A percentile compares a stretch with the other conserved stretches of the same genome.
Evolutionary conservation across 2,329 filamentous ascomycete genomes (phyloP).

Genomic region (Cercospora beticola): DNA sequence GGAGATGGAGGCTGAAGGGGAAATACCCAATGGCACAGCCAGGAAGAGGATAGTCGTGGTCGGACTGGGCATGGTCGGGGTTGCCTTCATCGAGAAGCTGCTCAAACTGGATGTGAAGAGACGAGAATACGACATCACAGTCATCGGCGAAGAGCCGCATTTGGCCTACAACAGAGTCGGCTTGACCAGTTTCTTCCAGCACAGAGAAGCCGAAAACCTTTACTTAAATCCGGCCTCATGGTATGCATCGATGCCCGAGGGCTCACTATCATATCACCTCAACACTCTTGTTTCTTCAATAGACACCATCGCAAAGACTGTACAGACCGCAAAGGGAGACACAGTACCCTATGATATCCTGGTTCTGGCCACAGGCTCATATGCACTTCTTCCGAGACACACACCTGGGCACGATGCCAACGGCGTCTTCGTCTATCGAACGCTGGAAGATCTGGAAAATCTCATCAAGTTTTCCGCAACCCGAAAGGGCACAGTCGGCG

Average conservation of each 20-base stretch:
- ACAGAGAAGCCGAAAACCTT: slow-evolving; percentile 80
- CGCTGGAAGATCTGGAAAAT: slow-evolving; percentile 74
- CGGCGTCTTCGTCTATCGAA: slow-evolving; percentile 87
- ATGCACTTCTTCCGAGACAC: slow-evolving; percentile 70
- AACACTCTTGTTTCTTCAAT: slow-evolving; percentile 73
- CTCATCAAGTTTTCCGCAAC: slow-evolving; percentile 71
- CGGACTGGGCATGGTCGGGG: slow-evolving; percentile 79
- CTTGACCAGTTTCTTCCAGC: slow-evolving; percentile 83
- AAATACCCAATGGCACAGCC: slow-evolving; percentile 38
- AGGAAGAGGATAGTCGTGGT: slow-evolving; percentile 76
- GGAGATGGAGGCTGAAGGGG: slow-evolving; percentile 35
- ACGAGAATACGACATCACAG: slow-evolving; percentile 75
- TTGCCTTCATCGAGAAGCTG: slow-evolving; percentile 70
- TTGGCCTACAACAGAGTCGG: slow-evolving; percentile 90
- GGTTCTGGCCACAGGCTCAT: slow-evolving; percentile 81
- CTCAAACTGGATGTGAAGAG: slow-evolving; percentile 77
- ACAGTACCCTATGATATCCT: slow-evolving; percentile 74
- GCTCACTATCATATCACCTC: slow-evolving; percentile 70
- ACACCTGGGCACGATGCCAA: slow-evolving; percentile 76
- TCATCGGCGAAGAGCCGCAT: slow-evolving; percentile 85
- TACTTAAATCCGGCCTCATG: slow-evolving; percentile 84
- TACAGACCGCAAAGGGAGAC: slow-evolving; percentile 69
- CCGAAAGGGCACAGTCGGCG: slow-evolving; percentile 66
- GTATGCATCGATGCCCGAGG: slow-evolving; percentile 67
- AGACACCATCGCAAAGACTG: slow-evolving; percentile 61